Evolutionary conservation across 768 basidiomycete species (phyloP).

Genomic region (Mycena crocata): DNA sequence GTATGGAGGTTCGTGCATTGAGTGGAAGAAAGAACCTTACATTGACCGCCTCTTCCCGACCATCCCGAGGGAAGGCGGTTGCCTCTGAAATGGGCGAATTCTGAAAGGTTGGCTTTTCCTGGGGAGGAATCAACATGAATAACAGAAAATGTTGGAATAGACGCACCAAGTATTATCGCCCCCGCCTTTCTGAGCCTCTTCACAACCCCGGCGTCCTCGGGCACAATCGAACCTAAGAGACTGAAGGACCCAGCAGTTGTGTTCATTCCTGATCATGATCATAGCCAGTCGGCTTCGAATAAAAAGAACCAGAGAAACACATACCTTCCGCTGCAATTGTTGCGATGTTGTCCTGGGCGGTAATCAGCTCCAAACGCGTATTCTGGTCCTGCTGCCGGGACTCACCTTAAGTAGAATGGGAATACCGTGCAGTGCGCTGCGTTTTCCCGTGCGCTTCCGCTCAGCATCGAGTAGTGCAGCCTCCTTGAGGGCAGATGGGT

Average conservation of each 20-base stretch:
- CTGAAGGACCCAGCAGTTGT: conserved; percentile 60
- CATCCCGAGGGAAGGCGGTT: conserved; percentile 64
- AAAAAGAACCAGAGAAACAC: background rate
- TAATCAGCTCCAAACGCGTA: conserved; percentile 35
- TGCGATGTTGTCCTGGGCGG: conserved; percentile 57
- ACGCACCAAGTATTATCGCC: conserved; percentile 60
- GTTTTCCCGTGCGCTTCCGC: conserved; percentile 53
- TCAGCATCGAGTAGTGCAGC: conserved; percentile 64
- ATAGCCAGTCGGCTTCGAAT: background rate
- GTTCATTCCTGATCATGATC: conserved; percentile 48
- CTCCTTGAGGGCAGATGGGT: conserved; percentile 61
- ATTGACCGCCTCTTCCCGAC: conserved; percentile 67
- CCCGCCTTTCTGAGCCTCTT: conserved; percentile 55
- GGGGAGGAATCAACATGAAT: background rate
- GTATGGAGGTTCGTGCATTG: background rate
- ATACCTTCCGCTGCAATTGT: conserved; percentile 46
- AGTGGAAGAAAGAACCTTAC: no score
- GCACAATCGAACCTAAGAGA: conserved; percentile 55
- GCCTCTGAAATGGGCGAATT: conserved; percentile 63
- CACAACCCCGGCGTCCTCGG: conserved; percentile 59
- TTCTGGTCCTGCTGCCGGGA: conserved; percentile 24
- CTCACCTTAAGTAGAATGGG: conserved; percentile 63
- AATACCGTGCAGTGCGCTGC: conserved; percentile 65
- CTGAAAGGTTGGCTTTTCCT: conserved; percentile 69
- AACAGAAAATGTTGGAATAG: conserved; percentile 23